Percentiles rank a stretch among this genome's conserved stretches.
Conservation (phyloP, 2,329 filamentous ascomycete species). For the Phyllachora maydis region DNA sequence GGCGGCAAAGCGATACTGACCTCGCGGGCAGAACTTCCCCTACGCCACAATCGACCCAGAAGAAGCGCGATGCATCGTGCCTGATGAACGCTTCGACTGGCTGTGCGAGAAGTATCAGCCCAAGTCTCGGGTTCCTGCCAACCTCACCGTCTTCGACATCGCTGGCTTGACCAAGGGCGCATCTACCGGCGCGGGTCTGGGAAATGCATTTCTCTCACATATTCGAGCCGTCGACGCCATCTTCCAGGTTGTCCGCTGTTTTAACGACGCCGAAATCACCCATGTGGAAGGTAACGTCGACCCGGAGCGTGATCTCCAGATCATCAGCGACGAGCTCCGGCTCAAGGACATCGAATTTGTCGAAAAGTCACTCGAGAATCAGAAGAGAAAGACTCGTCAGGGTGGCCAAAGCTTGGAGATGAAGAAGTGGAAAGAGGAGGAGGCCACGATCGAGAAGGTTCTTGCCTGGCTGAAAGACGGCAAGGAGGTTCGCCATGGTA, state of each 20-base stretch:
- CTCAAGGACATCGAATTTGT: constrained; percentile 98
- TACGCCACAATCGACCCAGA: constrained; percentile 98
- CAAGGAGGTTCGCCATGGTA: constrained; percentile 82
- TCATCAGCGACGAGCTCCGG: constrained; percentile 89
- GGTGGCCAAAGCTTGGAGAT: constrained; percentile 92
- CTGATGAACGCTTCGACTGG: constrained; percentile 92
- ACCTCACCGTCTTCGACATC: constrained; percentile 97
- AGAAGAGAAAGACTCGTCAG: constrained; percentile 85
- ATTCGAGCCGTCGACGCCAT: constrained; percentile 97
- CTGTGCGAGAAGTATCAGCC: constrained; percentile 91
- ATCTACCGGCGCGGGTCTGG: constrained; percentile 90
- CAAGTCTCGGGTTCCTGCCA: constrained; percentile 90
- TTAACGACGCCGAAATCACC: constrained; percentile 98
- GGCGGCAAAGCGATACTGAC: constrained; percentile 9
- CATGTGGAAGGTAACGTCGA: constrained; percentile 98
- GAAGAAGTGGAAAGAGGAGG: constrained; percentile 92
- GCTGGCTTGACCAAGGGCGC: constrained; percentile 89
- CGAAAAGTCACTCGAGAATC: constrained; percentile 80
- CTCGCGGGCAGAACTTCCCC: constrained; percentile 54
- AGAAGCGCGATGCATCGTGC: constrained; percentile 92
- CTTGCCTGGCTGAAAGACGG: constrained; percentile 65
- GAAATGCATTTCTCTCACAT: constrained; percentile 95
- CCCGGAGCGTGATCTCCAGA: constrained; percentile 80
- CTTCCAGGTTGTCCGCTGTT: constrained; percentile 91
- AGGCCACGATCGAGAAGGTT: constrained; percentile 82